phyloP scores from a whole-genome alignment of 2,329 filamentous ascomycete species.

The Grosmannia penicillata region DNA sequence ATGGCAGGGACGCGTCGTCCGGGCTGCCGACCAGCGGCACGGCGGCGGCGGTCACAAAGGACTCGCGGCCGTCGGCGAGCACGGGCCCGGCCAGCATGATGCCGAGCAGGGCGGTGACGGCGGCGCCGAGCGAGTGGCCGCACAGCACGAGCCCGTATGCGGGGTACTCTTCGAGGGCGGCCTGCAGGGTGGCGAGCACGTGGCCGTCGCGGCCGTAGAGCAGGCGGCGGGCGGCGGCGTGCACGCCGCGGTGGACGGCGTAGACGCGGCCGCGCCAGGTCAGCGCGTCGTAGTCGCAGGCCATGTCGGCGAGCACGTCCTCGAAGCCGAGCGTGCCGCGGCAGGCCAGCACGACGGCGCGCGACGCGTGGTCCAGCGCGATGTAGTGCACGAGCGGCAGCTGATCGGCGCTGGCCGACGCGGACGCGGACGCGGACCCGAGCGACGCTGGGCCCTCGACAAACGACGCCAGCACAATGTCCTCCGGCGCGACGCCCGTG shows the following conservation, averaged over 20 bases:
- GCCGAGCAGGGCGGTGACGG: slow-evolving; percentile 54
- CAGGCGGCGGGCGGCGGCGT: slow-evolving; percentile 53
- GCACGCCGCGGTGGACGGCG: slow-evolving; percentile 61
- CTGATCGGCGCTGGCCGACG: slow-evolving; percentile 43
- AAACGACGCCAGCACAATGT: slow-evolving; percentile 54
- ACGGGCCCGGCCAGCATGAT: slow-evolving; percentile 53
- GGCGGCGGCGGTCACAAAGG: slow-evolving; percentile 48
- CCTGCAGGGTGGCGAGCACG: slow-evolving; percentile 50
- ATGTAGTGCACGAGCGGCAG: slow-evolving; percentile 62
- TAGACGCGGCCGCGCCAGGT: slow-evolving; percentile 48
- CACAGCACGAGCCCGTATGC: slow-evolving; percentile 58
- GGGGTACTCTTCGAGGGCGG: slow-evolving; percentile 49
- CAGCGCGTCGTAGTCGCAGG: slow-evolving; percentile 56
- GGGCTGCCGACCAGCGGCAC: slow-evolving; percentile 14
- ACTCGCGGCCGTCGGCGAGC: slow-evolving; percentile 10
- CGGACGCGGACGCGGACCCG: slow-evolving; percentile 15
- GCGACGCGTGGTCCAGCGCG: slow-evolving; percentile 55
- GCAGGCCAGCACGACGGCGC: slow-evolving; percentile 58
- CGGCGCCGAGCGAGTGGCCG: slow-evolving; percentile 55
- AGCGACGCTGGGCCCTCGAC: slow-evolving; percentile 35
- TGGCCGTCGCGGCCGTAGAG: slow-evolving; percentile 52
- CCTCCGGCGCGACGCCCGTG: slow-evolving; percentile 40
- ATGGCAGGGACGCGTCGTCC: too few relatives aligned
- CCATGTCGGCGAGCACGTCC: slow-evolving; percentile 59
- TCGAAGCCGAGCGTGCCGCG: slow-evolving; percentile 60